Evolutionary conservation across 2,329 filamentous ascomycete species (phyloP).

Genomic region (Colletotrichum sp.): DNA sequence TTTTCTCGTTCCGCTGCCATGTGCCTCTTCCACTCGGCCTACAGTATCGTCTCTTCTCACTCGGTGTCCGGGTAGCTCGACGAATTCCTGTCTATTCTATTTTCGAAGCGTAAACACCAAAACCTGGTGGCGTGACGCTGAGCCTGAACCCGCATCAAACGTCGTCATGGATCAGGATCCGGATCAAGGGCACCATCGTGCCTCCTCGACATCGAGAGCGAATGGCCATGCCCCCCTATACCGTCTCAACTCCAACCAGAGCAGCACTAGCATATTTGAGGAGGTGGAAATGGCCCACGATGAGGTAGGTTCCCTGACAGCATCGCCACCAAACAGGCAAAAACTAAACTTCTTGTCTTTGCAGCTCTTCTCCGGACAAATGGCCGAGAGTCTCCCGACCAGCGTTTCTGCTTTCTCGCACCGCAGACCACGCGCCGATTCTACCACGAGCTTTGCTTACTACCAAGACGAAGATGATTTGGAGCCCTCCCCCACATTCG

Average conservation of each 20-base stretch:
- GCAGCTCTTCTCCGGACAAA: constrained; percentile 84
- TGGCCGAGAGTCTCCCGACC: constrained; percentile 94
- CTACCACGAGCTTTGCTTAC: constrained; percentile 87
- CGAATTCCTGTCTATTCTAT: neutral
- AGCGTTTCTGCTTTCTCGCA: constrained; percentile 92
- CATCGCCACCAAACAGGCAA: neutral
- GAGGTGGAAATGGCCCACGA: constrained; percentile 99
- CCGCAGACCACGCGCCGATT: constrained; percentile 80
- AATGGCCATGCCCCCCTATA: constrained; percentile 51
- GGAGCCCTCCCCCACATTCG: constrained; percentile 22
- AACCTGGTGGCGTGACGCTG: neutral
- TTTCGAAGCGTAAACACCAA: neutral
- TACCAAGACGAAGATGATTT: constrained; percentile 69
- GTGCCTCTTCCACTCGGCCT: neutral
- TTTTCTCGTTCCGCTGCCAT: neutral
- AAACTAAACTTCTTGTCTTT: neutral
- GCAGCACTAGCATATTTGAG: constrained; percentile 81
- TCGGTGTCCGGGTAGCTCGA: neutral
- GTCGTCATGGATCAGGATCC: neutral
- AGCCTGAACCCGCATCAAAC: neutral
- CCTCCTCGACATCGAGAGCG: neutral
- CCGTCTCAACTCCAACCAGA: constrained; percentile 71
- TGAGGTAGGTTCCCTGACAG: constrained; percentile 62
- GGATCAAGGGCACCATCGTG: neutral
- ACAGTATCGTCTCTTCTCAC: neutral